phyloP scores from a whole-genome alignment of 1,284 basidiomycete species.

The Ceratobasidium sp. region DNA sequence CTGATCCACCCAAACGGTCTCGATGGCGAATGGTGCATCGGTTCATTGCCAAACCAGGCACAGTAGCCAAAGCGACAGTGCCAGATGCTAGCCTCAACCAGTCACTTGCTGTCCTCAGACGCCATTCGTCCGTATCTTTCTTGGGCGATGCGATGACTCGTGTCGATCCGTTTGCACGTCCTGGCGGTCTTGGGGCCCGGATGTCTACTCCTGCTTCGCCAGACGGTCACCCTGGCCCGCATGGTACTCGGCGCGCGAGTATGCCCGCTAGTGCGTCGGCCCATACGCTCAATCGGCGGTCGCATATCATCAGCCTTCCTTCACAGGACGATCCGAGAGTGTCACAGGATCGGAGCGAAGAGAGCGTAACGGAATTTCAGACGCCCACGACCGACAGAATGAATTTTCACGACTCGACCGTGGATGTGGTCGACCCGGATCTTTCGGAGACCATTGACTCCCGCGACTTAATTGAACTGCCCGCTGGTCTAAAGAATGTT shows the following conservation, averaged over 20 bases:
- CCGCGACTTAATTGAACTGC: not conserved
- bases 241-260: not conserved
- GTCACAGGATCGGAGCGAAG: not conserved
- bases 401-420: not conserved
- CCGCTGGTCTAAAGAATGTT: not conserved
- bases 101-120: not conserved
- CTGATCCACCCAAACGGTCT: not conserved
- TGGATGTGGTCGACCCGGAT: not conserved
- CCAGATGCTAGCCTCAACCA: not conserved
- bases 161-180: conserved; percentile 25
- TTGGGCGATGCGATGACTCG: conserved; percentile 17
- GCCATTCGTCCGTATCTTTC: conserved; percentile 7
- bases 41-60: conserved; percentile 18
- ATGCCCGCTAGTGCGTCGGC: not conserved
- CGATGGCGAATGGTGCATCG: conserved; percentile 8
- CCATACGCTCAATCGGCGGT: not conserved
- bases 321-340: not conserved
- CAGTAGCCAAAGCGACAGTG: not conserved
- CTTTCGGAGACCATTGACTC: not conserved
- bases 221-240: not conserved
- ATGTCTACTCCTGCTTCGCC: not conserved
- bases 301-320: not conserved
- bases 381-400: conserved; percentile 1
- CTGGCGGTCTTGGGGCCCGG: conserved; percentile 5
- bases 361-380: not conserved